These are phyloP conservation scores for Neurospora sublineolata DNA, from an alignment of 495 filamentous ascomycete species.

Conservation along the genomic window DNA sequence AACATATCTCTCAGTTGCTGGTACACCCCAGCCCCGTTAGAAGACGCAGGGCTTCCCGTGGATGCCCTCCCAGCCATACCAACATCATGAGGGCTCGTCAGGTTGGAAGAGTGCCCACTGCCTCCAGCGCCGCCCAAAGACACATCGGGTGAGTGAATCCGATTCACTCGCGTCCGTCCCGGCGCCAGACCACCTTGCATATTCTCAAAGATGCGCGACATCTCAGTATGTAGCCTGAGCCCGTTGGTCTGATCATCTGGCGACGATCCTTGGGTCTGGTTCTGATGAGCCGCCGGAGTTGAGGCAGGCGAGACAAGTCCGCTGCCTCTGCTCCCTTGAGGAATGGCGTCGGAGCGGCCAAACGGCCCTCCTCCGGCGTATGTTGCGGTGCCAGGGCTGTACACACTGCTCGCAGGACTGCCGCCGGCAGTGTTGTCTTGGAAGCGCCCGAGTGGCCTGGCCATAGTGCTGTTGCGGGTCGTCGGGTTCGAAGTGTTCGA, in stretches of 20 bases:
- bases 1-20: slow-evolving; percentile 25
- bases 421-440: background rate
- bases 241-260: slow-evolving; percentile 23
- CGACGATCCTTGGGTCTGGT: background rate
- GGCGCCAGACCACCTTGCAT: background rate
- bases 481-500: background rate
- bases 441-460: background rate
- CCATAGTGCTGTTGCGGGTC: background rate
- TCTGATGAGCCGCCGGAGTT: slow-evolving; percentile 4
- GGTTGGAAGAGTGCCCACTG: background rate
- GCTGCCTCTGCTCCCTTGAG: background rate
- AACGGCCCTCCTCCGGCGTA: background rate
- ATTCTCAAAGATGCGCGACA: slow-evolving; percentile 33
- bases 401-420: background rate
- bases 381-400: background rate
- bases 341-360: background rate
- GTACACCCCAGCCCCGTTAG: slow-evolving; percentile 12
- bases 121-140: background rate
- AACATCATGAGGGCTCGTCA: background rate
- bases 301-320: slow-evolving; percentile 3
- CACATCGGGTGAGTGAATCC: slow-evolving; percentile 1
- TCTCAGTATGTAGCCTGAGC: slow-evolving; percentile 32
- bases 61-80: background rate
- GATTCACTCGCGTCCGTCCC: slow-evolving; percentile 21
- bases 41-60: slow-evolving; percentile 1